These are phyloP conservation scores for Pouteria glomerata DNA, from an alignment of 148 eudicot species.

Conservation along the genomic window DNA sequence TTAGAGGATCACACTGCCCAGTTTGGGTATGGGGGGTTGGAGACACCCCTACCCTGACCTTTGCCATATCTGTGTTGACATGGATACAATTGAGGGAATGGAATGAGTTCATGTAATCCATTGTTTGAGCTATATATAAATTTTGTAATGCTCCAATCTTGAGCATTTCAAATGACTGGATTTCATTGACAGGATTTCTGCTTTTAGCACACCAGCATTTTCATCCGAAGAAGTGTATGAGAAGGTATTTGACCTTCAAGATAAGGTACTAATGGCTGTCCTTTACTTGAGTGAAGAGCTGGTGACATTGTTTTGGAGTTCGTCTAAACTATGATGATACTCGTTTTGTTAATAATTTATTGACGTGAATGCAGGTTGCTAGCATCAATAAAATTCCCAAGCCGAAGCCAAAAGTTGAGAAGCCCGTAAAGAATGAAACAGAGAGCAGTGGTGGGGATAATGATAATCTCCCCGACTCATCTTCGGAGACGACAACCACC, in stretches of 20 bases:
- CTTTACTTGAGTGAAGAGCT: not conserved
- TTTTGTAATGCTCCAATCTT: not conserved
- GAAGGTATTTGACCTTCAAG: constrained; percentile 68
- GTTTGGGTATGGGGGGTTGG: not conserved
- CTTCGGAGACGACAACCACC: constrained; percentile 38
- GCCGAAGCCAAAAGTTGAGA: constrained; percentile 90
- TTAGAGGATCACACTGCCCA: no score
- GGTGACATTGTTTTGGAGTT: not conserved
- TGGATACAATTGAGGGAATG: no score
- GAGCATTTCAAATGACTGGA: not conserved
- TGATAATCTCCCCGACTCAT: constrained; percentile 25
- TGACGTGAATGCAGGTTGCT: constrained; percentile 43
- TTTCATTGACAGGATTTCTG: constrained; percentile 47
- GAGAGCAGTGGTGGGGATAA: constrained; percentile 25
- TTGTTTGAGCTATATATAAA: not conserved
- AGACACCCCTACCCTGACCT: not conserved
- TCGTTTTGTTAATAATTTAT: not conserved
- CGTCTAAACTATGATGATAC: not conserved
- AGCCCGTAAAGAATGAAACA: constrained; percentile 65
- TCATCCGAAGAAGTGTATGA: constrained; percentile 70
- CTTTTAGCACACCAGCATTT: constrained; percentile 53
- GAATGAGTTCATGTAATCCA: no score
- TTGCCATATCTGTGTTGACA: no score
- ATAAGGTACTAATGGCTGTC: constrained; percentile 45
- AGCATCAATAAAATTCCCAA: constrained; percentile 68